Base-by-base conservation (phyloP, 2,329 filamentous ascomycete genomes). In the Botrytis squamosa region DNA sequence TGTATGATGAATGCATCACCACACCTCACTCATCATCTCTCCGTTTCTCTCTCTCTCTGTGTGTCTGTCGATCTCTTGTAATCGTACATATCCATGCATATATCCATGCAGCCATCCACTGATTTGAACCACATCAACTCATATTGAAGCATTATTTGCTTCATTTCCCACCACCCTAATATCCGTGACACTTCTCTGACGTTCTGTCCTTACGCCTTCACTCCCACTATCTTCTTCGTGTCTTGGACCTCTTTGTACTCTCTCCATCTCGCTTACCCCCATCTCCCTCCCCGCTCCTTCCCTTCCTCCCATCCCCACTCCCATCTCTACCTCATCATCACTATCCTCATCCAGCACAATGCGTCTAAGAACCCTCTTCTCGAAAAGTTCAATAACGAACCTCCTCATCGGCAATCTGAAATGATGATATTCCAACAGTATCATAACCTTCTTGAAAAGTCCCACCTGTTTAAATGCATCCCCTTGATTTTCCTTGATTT, bases 381-480 rank as follows among this genome's bases (percentile, higher is more conserved):
- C 95, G 79, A 99, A 99, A 36, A 99, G 84, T 81, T 98, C 96
- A 74, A 98, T 91, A 52, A 97, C 92, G 83, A 97, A 95, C 64
- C 95, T 91, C 75, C 95, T 92, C 42, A 97, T 92, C 1, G 91
- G 92, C 3, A 99, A 87, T 36, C 94, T 89, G 83, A 96, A 98
- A 81, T 97, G 94, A 79, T 97, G 95, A 77, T 90, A 91, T 82
- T 98, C 94, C 74, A 99, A 87, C 67, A 98, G 86, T 14, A 89
- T 88, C 85, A 99, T 91, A 65, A 96, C 91, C 80, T 94, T 93
- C 77, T 91, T 91, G 84, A 98, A 98, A 60, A 99, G 88, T 8
- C 87, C 86, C 8, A 91, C 89, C 79, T 92, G 92, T 55, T 88
- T 88, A 81, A 99, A 98, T 0, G 91, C 90, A 1, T 90, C 86